A percentile compares a stretch with the other conserved stretches of the same genome.
Evolutionary conservation across 805 yeast genomes (phyloP).

Genomic region (Candida tammaniensis): DNA sequence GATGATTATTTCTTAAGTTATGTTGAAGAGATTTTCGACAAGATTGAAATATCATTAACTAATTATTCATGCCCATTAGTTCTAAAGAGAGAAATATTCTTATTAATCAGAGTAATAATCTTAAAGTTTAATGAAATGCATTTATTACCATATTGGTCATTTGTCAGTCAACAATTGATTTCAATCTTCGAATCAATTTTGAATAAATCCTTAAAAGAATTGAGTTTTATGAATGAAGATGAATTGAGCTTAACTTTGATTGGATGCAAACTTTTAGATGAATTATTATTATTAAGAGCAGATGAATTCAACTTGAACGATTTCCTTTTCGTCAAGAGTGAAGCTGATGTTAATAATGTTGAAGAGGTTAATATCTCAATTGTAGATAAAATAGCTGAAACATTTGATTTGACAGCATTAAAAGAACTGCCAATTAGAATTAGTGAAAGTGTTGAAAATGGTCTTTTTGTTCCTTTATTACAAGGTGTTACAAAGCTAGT

Average conservation of each 20-base stretch:
- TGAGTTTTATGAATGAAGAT: constrained; percentile 26
- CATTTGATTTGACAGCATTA: constrained; percentile 26
- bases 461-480: constrained; percentile 43
- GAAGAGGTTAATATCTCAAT: constrained; percentile 27
- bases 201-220: constrained; percentile 21
- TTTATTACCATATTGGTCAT: constrained; percentile 67
- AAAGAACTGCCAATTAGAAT: constrained; percentile 39
- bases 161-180: constrained; percentile 61
- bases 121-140: constrained; percentile 63
- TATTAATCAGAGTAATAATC: constrained; percentile 62
- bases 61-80: constrained; percentile 29
- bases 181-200: constrained; percentile 34
- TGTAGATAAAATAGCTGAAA: constrained; percentile 46
- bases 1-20: constrained; percentile 52
- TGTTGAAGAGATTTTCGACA: constrained; percentile 45
- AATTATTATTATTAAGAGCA: constrained; percentile 59
- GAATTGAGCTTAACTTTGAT: constrained; percentile 46
- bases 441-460: constrained; percentile 25
- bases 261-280: constrained; percentile 77
- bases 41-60: constrained; percentile 29
- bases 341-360: constrained; percentile 50
- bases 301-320: constrained; percentile 78
- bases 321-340: constrained; percentile 83
- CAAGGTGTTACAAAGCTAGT: constrained; percentile 38
- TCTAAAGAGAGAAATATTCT: constrained; percentile 45